Evolutionary conservation across 106 monocot species (phyloP).

Genomic region (Dioscorea dumetorum): DNA sequence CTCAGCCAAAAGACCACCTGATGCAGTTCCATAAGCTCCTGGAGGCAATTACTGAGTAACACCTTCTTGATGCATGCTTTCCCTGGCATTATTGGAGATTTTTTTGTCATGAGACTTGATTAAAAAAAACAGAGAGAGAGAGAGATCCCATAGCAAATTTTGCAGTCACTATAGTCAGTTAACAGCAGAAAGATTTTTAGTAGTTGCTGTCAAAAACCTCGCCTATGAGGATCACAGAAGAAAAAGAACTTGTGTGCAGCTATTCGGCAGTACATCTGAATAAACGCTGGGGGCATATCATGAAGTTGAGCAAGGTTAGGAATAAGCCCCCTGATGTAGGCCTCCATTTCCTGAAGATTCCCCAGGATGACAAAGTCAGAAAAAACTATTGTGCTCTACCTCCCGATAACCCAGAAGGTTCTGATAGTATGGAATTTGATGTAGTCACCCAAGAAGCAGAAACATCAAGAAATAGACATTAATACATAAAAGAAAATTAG

Average conservation of each 20-base stretch:
- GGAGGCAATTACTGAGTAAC: slow-evolving; percentile 94
- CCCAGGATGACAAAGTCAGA: no score
- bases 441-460: no score
- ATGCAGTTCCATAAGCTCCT: slow-evolving; percentile 99
- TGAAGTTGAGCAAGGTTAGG: slow-evolving; percentile 92
- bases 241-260: slow-evolving; percentile 99
- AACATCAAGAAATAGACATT: no score
- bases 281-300: slow-evolving; percentile 94
- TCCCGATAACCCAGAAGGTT: no score
- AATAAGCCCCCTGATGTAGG: slow-evolving; percentile 97
- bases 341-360: slow-evolving; percentile 88
- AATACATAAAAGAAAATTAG: neutral
- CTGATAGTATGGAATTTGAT: no score
- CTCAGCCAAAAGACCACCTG: slow-evolving; percentile 31
- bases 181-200: neutral
- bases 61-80: slow-evolving; percentile 99
- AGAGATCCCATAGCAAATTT: no score
- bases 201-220: slow-evolving; percentile 44
- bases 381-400: no score
- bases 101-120: neutral
- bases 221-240: slow-evolving; percentile 96
- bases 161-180: neutral
- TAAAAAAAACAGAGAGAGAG: no score
- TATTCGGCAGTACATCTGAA: slow-evolving; percentile 98
- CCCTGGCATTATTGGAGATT: slow-evolving; percentile 27